These are phyloP conservation scores for Neurospora tetraspora DNA, from an alignment of 495 filamentous ascomycete genomes.

Conservation along the genomic window DNA sequence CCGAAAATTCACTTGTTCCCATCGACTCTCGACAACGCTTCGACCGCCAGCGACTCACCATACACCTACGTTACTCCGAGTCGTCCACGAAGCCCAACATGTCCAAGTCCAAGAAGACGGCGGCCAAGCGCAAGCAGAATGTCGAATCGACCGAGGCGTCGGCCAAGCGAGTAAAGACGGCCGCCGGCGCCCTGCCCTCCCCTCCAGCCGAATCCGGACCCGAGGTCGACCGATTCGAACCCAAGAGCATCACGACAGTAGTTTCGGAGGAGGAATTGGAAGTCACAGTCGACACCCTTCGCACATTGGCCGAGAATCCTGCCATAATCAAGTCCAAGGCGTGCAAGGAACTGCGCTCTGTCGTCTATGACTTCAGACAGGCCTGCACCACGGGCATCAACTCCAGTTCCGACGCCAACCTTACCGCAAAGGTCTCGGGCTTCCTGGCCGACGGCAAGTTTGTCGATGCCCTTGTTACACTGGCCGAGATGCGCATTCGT, in stretches of 20 bases:
- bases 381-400: constrained; percentile 36
- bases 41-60: background rate
- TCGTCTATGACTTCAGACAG: constrained; percentile 36
- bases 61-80: background rate
- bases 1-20: background rate
- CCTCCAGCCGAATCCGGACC: constrained; percentile 17
- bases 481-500: constrained; percentile 38
- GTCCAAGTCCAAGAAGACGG: constrained; percentile 17
- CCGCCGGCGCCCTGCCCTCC: constrained; percentile 16
- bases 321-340: constrained; percentile 34
- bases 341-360: constrained; percentile 35
- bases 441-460: constrained; percentile 34
- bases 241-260: constrained; percentile 24
- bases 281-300: constrained; percentile 34
- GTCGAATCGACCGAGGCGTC: constrained; percentile 6
- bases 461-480: constrained; percentile 30
- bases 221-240: constrained; percentile 6
- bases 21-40: background rate
- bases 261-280: constrained; percentile 36
- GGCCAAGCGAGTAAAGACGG: constrained; percentile 21
- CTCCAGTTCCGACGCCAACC: constrained; percentile 22
- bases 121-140: constrained; percentile 16
- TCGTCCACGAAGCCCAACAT: constrained; percentile 2
- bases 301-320: constrained; percentile 28
- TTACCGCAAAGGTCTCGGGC: constrained; percentile 32